phyloP scores from a whole-genome alignment of 2,329 filamentous ascomycete genomes.

The Fusarium hainanense region DNA sequence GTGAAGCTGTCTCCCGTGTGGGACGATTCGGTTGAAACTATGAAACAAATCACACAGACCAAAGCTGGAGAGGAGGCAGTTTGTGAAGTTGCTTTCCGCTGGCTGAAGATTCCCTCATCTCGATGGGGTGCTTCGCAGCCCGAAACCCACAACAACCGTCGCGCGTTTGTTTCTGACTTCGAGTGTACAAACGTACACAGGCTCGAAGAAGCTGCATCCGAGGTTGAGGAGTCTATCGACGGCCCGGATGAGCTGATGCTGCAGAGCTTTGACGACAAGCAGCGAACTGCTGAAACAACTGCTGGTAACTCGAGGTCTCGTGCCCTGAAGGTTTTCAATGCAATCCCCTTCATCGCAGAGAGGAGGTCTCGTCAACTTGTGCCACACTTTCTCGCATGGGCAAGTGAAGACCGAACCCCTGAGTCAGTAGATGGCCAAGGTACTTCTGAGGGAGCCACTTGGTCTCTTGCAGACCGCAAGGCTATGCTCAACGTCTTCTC shows the following conservation, averaged over 20 bases:
- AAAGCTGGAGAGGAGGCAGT: slow-evolving; percentile 79
- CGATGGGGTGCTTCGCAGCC: slow-evolving; percentile 60
- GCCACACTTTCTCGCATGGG: slow-evolving; percentile 87
- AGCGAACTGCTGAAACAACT: slow-evolving; percentile 63
- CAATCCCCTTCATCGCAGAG: slow-evolving; percentile 81
- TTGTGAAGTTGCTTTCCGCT: slow-evolving; percentile 78
- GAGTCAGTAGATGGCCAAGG: slow-evolving; percentile 49
- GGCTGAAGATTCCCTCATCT: slow-evolving; percentile 73
- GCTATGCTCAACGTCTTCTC: slow-evolving; percentile 83
- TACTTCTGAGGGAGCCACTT: slow-evolving; percentile 58
- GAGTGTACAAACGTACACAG: slow-evolving; percentile 81
- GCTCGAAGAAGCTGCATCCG: slow-evolving; percentile 64
- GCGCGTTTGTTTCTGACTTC: slow-evolving; percentile 74
- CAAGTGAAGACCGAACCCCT: slow-evolving; percentile 60
- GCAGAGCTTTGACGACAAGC: slow-evolving; percentile 71
- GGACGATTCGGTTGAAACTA: slow-evolving; percentile 81
- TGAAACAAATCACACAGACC: slow-evolving; percentile 79
- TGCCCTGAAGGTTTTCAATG: slow-evolving; percentile 81
- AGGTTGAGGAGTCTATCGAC: slow-evolving; percentile 64
- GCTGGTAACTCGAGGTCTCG: slow-evolving; percentile 74
- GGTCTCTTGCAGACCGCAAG: slow-evolving; percentile 85
- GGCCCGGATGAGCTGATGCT: slow-evolving; percentile 69
- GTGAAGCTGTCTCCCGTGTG: slow-evolving; percentile 86
- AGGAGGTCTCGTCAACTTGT: slow-evolving; percentile 86
- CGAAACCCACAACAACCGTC: slow-evolving; percentile 50